Evolutionary conservation across 331 rosid genomes (phyloP), one percentile per base, ranked within the genome.

Genomic region (Rhamnella rubrinervis): DNA sequence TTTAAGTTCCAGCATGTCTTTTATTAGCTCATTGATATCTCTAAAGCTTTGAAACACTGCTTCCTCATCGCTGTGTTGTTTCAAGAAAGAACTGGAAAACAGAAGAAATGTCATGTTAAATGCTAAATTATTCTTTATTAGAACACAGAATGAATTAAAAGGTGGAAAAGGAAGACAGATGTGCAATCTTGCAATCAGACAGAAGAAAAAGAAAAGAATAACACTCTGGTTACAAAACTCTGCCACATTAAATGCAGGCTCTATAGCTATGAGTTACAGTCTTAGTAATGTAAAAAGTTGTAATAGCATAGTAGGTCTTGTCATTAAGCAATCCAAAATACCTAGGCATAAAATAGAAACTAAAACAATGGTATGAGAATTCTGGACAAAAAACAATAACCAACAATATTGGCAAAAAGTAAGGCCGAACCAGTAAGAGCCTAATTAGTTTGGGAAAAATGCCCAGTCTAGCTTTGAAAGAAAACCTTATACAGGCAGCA

Each of bases 11-110:
- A 95, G 75, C 96, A 85, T 95, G 67, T 95, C 99, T 81, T 87
- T 89, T 18, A 95, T 95, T 61, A 95, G 90, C 83, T 95, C 99
- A 70, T 95, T 95, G 83, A 95, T 91, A 79, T 92, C 99, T 75
- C 90, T 85, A 70, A 91, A 95, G 91, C 99, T 95, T 77, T 89
- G 77, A 80, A 86, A 89, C 31, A 95, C 81, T 10, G 99, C 99
- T 79, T 87, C 99, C 83, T 91, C 96, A 0, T 95, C 97, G n/a
- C 85, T 66, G 59, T 91, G 99, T 63, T 95, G 97, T 79, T 85
- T 95, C 83, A 84, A 73, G 87, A 95, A 95, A 59, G 99, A 91
- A 71, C 99, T 95, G 92, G 28, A 77, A 78, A 72, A 80, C 35
- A 19, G 71, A 55, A 79, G 49, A 7, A 31, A 44, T 44, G 49